Evolutionary conservation across 805 yeast genomes (phyloP).

Genomic region (Yarrowia sp.): DNA sequence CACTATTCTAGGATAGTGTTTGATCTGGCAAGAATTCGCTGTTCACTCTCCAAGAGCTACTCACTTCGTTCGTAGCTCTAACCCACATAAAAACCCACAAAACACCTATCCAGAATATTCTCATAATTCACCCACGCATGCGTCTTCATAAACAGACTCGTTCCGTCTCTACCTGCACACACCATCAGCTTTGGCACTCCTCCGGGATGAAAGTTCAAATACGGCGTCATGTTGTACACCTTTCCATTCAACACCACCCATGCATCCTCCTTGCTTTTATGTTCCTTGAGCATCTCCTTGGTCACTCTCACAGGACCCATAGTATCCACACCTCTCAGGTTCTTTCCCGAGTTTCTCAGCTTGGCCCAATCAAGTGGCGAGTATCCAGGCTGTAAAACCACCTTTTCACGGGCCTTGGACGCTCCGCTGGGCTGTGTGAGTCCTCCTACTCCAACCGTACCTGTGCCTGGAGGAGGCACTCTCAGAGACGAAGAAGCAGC

Average conservation of each 20-base stretch:
- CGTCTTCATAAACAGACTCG: constrained; percentile 62
- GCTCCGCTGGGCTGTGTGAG: constrained; percentile 6
- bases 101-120: constrained; percentile 71
- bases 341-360: constrained; percentile 47
- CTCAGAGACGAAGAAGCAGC: constrained; percentile 1
- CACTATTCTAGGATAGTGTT: too few species aligned
- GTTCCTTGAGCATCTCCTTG: constrained; percentile 57
- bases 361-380: constrained; percentile 88
- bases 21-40: too few species aligned
- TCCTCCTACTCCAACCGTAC: not conserved
- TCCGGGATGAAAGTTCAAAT: constrained; percentile 88
- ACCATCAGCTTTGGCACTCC: constrained; percentile 75
- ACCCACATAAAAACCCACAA: constrained; percentile 55
- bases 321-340: constrained; percentile 45
- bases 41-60: too few species aligned
- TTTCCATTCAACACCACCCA: constrained; percentile 82
- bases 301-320: constrained; percentile 40
- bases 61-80: not conserved
- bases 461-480: constrained; percentile 20
- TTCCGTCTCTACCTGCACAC: constrained; percentile 83
- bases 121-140: constrained; percentile 84
- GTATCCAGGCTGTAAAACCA: constrained; percentile 69
- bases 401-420: constrained; percentile 48
- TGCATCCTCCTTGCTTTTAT: constrained; percentile 62
- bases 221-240: constrained; percentile 84